Evolutionary conservation across 2,329 filamentous ascomycete genomes (phyloP).

Genomic region (Arthrobotrys musiformis): DNA sequence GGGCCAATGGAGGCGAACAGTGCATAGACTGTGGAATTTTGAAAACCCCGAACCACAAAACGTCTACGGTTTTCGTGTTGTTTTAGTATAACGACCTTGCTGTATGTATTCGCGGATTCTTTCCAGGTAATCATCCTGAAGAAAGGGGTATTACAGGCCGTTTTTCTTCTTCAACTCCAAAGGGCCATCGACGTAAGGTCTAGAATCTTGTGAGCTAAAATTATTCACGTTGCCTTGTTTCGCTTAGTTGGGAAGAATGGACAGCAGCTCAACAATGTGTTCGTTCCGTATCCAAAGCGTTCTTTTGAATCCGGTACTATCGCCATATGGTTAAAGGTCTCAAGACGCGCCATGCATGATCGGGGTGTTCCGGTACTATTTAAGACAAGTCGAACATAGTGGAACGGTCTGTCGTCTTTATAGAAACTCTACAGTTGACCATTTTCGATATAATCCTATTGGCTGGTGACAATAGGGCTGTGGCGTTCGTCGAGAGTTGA

Average conservation of each 20-base stretch:
- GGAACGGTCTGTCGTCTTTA: not conserved
- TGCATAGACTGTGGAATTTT: constrained; percentile 34
- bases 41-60: constrained; percentile 11
- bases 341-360: not conserved
- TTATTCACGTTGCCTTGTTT: not conserved
- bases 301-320: not conserved
- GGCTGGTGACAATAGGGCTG: not conserved
- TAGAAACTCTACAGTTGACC: not conserved
- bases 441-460: not conserved
- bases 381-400: not conserved
- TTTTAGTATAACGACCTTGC: not conserved
- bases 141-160: not conserved
- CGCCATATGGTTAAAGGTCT: too few species aligned
- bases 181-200: too few species aligned
- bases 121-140: not conserved
- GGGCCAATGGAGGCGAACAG: constrained; percentile 48
- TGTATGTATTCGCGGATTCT: not conserved
- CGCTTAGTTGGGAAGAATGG: not conserved
- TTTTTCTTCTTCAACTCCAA: too few species aligned
- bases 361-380: not conserved
- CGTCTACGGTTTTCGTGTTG: constrained; percentile 38
- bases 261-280: not conserved
- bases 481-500: not conserved
- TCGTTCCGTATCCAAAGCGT: not conserved
- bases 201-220: too few species aligned